Base-by-base conservation (phyloP, 2,329 filamentous ascomycete genomes). In the Cytospora chrysosperma region DNA sequence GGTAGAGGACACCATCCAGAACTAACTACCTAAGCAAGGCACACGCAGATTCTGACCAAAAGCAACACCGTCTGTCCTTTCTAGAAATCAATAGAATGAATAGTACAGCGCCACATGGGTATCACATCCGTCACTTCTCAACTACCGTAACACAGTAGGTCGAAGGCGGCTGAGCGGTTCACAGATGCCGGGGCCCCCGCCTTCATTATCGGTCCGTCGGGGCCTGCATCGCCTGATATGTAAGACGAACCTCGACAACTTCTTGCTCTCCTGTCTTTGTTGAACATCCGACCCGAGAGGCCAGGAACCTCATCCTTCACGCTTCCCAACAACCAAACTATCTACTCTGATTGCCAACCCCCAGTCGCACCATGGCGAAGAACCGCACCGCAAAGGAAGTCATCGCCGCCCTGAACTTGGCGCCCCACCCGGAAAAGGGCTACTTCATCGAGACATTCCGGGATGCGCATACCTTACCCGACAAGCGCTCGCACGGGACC, bases 371-470 rank as follows among this genome's bases (percentile, higher is more conserved):
- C 19, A 57, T 57, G 55, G 55, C 55, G 27, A 32, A 26, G 26
- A 28, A 26, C 12, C 55, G 55, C 40, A 49, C 55, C 40, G 55
- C 55, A 21, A 19, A 57, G 26, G 55, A 57, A 6, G 40, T 57
- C 19, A 57, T 57, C 24, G 55, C 34, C 26, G 40, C 55, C 40
- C 26, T 57, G 55, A 57, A 57, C 26, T 40, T 57, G 21, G 26
- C 24, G 15, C 55, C 55, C 21, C 55, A 57, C 26, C 55, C 55
- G 26, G 55, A 57, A 24, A 57, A 57, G 40, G 55, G 55, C 19
- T 49, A 50, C 15, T 57, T 28, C 26, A 47, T 57, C 26, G 40
- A 57, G 55, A 32, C 40, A 7, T 57, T 57, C 27, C 40, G 40
- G 27, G 55, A 57, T 19, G 26, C 55, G 26, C 40, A 47, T 15